Conservation (phyloP, 352 stramenopile genomes). For the Phytophthora foliorum region DNA sequence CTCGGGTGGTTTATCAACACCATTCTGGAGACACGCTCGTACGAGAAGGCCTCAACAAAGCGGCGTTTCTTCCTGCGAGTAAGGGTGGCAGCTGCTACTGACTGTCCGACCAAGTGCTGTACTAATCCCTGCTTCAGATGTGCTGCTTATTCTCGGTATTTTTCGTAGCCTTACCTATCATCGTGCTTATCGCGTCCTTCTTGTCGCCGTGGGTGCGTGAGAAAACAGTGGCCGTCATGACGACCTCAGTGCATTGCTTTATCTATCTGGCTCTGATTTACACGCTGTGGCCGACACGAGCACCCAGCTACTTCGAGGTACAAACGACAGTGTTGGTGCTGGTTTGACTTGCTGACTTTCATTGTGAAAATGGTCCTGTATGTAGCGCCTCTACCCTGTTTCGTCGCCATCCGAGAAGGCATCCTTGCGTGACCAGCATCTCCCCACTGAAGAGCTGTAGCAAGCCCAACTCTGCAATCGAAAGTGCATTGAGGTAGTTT, state of each 20-base stretch:
- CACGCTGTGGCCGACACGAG: constrained; percentile 74
- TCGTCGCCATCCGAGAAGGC: constrained; percentile 78
- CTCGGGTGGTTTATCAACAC: constrained; percentile 74
- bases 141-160: constrained; percentile 74
- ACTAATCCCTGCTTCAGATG: constrained; percentile 49
- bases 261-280: constrained; percentile 78
- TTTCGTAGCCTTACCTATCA: constrained; percentile 75
- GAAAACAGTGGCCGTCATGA: constrained; percentile 73
- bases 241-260: constrained; percentile 55
- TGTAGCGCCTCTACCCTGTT: constrained; percentile 74
- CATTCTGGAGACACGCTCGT: constrained; percentile 72
- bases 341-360: constrained; percentile 4
- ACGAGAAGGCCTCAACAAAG: constrained; percentile 66
- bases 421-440: constrained; percentile 63
- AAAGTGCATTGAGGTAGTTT: neutral
- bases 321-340: neutral
- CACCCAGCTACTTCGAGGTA: constrained; percentile 85
- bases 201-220: constrained; percentile 84
- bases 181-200: constrained; percentile 76
- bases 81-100: constrained; percentile 9
- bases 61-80: constrained; percentile 73
- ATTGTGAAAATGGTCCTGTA: neutral
- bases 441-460: constrained; percentile 74
- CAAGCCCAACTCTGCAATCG: neutral
- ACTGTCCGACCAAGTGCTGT: neutral